Percentiles rank a stretch among this genome's conserved stretches.
Conservation (phyloP, 768 basidiomycete species). For the Pisolithus albus region DNA sequence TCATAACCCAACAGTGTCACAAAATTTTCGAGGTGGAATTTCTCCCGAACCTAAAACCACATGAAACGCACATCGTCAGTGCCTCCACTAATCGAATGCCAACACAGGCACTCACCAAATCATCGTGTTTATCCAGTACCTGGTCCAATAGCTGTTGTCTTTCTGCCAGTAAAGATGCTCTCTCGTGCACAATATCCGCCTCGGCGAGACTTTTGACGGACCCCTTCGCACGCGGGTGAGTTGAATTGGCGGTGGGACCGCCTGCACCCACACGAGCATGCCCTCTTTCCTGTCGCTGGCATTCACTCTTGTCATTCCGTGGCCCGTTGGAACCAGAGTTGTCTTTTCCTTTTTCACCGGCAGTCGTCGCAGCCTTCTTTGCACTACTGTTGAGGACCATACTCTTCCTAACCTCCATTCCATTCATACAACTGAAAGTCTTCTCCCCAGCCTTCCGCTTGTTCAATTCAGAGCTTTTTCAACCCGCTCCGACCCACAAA, state of each 20-base stretch:
- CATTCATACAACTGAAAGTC: neutral
- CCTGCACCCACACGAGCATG: neutral
- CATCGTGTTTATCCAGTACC: slow-evolving; percentile 63
- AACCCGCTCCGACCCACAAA: neutral
- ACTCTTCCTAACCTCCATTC: neutral
- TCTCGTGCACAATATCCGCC: slow-evolving; percentile 28
- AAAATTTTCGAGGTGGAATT: slow-evolving; percentile 84
- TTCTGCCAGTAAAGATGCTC: slow-evolving; percentile 44
- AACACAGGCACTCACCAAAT: slow-evolving; percentile 47
- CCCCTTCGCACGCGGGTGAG: neutral
- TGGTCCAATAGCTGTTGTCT: slow-evolving; percentile 54
- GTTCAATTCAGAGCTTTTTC: neutral
- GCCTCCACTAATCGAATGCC: neutral
- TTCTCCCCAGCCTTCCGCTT: neutral
- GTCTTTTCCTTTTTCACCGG: neutral
- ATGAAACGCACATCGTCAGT: slow-evolving; percentile 1
- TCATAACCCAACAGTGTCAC: slow-evolving; percentile 70
- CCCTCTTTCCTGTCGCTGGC: neutral
- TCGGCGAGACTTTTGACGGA: neutral
- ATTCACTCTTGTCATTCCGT: neutral
- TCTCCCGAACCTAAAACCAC: slow-evolving; percentile 62
- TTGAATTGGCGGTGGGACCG: neutral
- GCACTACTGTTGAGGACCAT: neutral
- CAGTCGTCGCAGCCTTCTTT: neutral
- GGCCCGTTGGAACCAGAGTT: neutral